Evolutionary conservation across 2,329 filamentous ascomycete species (phyloP).

Genomic region (Paracamarosporium sp.): DNA sequence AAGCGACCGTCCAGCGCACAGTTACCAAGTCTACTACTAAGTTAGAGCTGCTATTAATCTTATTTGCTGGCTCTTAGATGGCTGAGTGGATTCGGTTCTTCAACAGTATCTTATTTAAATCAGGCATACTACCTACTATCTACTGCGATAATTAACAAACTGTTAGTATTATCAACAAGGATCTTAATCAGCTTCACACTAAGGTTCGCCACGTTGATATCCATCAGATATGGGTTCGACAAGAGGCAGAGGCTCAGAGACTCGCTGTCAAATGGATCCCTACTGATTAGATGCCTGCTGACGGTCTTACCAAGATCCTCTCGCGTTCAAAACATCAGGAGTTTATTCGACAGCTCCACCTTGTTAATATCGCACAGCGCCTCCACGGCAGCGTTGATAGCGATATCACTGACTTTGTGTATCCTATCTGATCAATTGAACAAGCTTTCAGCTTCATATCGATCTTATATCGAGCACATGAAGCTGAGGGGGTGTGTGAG

Average conservation of each 20-base stretch:
- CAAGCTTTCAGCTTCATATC: no score
- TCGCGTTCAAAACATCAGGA: not conserved
- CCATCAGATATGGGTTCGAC: not conserved
- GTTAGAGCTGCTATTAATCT: conserved; percentile 20
- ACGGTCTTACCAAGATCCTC: not conserved
- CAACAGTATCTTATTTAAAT: conserved; percentile 12
- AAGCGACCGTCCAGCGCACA: conserved; percentile 12
- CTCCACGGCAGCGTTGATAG: no score
- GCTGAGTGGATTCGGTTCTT: conserved; percentile 19
- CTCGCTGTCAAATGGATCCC: not conserved
- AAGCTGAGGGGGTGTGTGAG: no score
- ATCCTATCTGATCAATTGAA: no score
- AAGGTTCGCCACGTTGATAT: not conserved
- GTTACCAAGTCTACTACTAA: conserved; percentile 27
- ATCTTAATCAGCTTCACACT: not conserved
- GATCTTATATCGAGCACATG: no score
- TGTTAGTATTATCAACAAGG: not conserved
- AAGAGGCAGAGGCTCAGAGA: not conserved
- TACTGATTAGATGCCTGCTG: not conserved
- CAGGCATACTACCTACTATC: not conserved
- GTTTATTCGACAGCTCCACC: no score
- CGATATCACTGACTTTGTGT: no score
- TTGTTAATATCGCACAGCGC: no score
- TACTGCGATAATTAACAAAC: conserved; percentile 19
- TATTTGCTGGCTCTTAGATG: conserved; percentile 8